phyloP scores from a whole-genome alignment of 2,329 filamentous ascomycete genomes.

The Lachnellula willkommii region DNA sequence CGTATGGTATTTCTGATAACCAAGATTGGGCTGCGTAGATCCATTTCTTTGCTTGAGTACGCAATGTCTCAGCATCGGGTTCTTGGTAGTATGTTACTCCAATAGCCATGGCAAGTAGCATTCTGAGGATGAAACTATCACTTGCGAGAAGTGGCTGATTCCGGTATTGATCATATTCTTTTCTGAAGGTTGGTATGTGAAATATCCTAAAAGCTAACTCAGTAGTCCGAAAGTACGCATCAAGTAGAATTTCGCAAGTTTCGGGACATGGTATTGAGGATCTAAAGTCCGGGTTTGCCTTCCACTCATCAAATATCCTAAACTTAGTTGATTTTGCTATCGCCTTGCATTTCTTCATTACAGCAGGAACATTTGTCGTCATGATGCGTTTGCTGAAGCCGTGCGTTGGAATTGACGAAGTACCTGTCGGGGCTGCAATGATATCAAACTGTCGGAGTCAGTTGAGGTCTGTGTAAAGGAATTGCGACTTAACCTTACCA shows the following conservation, averaged over 20 bases:
- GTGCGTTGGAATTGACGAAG: no score
- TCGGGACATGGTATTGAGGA: no score
- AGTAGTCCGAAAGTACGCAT: conserved; percentile 31
- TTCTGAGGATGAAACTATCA: conserved; percentile 5
- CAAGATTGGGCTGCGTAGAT: conserved; percentile 11
- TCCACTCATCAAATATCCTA: conserved; percentile 13
- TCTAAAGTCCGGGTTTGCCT: no score
- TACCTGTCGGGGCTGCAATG: no score
- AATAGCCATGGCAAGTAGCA: conserved; percentile 20
- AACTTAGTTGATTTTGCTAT: no score
- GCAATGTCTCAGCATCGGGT: not conserved
- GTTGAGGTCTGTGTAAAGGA: no score
- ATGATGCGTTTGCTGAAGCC: no score
- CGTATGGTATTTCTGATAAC: conserved; percentile 27
- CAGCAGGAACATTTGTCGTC: no score
- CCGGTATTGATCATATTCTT: conserved; percentile 39
- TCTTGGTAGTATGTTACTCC: conserved; percentile 10
- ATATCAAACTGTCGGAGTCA: no score
- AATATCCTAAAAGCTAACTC: conserved; percentile 40
- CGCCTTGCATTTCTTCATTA: no score
- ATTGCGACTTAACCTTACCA: no score
- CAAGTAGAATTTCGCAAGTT: no score
- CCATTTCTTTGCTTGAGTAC: conserved; percentile 8
- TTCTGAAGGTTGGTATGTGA: conserved; percentile 40
- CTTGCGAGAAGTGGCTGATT: conserved; percentile 15